These are phyloP conservation scores for Xylariaceae sp. DNA, from an alignment of 2,329 filamentous ascomycete genomes.

Conservation along the genomic window DNA sequence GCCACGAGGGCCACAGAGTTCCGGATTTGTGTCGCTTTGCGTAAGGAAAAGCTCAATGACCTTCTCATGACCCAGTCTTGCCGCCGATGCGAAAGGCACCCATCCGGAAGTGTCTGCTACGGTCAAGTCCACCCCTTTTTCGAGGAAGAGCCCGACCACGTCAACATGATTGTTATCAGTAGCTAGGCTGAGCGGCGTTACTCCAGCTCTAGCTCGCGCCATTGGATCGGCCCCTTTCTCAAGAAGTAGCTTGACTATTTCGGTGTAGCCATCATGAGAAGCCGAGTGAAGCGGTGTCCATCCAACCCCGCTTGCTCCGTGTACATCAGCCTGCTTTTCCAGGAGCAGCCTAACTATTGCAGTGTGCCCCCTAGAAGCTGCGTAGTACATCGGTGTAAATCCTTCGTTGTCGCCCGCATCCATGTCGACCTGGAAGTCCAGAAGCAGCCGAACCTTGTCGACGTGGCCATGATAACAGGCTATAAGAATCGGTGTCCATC, in stretches of 20 bases:
- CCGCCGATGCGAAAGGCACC: background rate
- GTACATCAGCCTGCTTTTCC: background rate
- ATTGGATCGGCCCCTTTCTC: background rate
- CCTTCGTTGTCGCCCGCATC: background rate
- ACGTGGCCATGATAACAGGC: background rate
- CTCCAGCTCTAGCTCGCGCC: background rate
- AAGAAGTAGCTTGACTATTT: background rate
- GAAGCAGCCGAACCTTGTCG: background rate
- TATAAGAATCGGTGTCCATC: background rate
- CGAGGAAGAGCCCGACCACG: background rate
- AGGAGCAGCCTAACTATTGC: conserved; percentile 1
- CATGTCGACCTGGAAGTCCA: background rate
- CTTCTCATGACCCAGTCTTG: background rate
- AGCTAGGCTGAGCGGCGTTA: background rate
- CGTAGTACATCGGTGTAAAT: background rate
- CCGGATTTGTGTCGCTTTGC: background rate
- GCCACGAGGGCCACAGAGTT: background rate
- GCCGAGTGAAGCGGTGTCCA: background rate
- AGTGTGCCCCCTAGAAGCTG: background rate
- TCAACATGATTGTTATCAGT: background rate
- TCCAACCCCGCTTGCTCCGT: background rate
- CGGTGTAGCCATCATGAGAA: background rate
- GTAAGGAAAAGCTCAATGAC: background rate
- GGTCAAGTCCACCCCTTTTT: background rate
- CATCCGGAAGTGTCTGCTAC: background rate